Percentiles rank a stretch among this genome's conserved stretches.
These are phyloP conservation scores for Escallonia rubra DNA, from an alignment of 129 eudicot species.

Conservation along the genomic window DNA sequence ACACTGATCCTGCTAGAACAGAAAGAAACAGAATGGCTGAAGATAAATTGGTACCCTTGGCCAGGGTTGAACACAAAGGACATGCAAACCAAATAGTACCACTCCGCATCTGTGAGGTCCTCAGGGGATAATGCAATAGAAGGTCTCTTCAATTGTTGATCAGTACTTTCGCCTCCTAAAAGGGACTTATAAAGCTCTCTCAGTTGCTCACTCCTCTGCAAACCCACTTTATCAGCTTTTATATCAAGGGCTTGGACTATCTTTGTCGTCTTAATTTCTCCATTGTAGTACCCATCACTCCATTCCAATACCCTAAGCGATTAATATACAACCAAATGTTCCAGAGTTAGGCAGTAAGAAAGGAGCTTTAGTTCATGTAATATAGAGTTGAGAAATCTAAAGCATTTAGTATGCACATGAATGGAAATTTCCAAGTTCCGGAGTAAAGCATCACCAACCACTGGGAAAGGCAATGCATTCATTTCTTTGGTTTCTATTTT, in stretches of 20 bases:
- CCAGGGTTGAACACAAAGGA: constrained; percentile 5
- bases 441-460: too few relatives aligned
- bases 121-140: neutral
- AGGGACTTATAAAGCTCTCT: constrained; percentile 1
- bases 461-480: too few relatives aligned
- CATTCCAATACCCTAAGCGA: neutral
- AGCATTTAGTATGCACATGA: neutral
- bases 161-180: neutral
- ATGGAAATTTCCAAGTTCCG: neutral
- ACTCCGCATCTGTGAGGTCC: neutral
- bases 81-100: constrained; percentile 6
- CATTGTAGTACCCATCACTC: neutral
- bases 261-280: neutral
- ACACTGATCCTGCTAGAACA: too few relatives aligned
- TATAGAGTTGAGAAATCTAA: neutral
- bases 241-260: neutral
- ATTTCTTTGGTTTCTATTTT: too few relatives aligned
- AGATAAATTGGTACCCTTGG: constrained; percentile 3
- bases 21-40: neutral
- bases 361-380: neutral
- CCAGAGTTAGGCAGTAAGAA: neutral
- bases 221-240: neutral
- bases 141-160: neutral
- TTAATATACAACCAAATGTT: neutral
- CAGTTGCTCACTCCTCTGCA: constrained; percentile 1